A percentile compares a stretch with the other conserved stretches of the same genome.
These are phyloP conservation scores for Wickerhamiella azymoides DNA, from an alignment of 805 yeast species.

Conservation along the genomic window DNA sequence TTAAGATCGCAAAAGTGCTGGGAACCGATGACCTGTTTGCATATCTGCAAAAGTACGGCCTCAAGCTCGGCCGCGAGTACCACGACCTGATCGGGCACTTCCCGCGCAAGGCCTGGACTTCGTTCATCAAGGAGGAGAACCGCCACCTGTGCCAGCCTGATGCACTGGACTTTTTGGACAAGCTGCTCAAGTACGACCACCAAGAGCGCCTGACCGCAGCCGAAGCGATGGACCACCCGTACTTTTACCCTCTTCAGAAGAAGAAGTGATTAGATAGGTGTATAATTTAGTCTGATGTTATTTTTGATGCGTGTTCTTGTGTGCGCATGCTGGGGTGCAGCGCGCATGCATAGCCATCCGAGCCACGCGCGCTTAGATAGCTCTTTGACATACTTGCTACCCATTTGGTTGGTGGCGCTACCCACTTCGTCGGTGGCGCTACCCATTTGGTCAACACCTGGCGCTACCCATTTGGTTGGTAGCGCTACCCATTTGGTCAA, in stretches of 20 bases:
- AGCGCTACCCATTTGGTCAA: too few species aligned
- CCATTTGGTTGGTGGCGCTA: too few species aligned
- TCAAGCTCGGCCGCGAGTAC: slow-evolving; percentile 61
- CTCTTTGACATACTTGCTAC: too few species aligned
- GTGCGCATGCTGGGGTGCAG: too few species aligned
- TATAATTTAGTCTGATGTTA: too few species aligned
- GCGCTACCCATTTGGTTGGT: too few species aligned
- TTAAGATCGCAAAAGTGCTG: slow-evolving; percentile 74
- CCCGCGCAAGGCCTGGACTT: slow-evolving; percentile 74
- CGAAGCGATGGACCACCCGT: slow-evolving; percentile 73
- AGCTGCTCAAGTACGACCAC: slow-evolving; percentile 68
- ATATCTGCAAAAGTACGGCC: slow-evolving; percentile 55
- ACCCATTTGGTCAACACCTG: too few species aligned
- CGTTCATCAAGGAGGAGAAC: slow-evolving; percentile 60
- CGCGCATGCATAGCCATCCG: too few species aligned
- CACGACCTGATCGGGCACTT: slow-evolving; percentile 58
- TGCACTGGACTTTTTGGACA: slow-evolving; percentile 62
- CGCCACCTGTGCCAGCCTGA: slow-evolving; percentile 54
- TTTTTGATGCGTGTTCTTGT: too few species aligned
- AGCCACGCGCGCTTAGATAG: too few species aligned
- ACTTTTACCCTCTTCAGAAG: slow-evolving; percentile 33
- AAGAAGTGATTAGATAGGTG: background rate
- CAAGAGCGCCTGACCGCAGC: slow-evolving; percentile 75
- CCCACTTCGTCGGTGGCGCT: too few species aligned
- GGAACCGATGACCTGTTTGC: slow-evolving; percentile 65